phyloP scores from a whole-genome alignment of 1,284 basidiomycete genomes.

The Thelephora terrestris region DNA sequence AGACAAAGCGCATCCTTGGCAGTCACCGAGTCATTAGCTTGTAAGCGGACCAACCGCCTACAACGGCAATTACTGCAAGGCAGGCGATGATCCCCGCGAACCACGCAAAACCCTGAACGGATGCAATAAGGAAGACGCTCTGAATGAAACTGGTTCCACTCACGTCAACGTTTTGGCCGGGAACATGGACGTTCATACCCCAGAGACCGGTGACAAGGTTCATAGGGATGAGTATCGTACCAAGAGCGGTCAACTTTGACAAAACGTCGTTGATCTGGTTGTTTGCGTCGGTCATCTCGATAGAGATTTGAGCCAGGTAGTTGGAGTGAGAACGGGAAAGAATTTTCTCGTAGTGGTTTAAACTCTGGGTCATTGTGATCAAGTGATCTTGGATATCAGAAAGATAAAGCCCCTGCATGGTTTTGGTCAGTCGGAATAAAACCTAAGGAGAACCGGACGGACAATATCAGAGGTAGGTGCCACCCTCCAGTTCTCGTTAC shows the following conservation, averaged over 20 bases:
- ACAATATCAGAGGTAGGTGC: constrained; percentile 98
- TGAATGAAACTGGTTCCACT: constrained; percentile 19
- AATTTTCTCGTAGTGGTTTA: constrained; percentile 99
- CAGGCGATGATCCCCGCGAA: constrained; percentile 78
- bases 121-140: constrained; percentile 5
- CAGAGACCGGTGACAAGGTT: constrained; percentile 88
- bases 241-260: constrained; percentile 95
- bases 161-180: constrained; percentile 60
- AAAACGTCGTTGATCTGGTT: constrained; percentile 99
- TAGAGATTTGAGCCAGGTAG: constrained; percentile 95
- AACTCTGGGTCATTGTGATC: constrained; percentile 99
- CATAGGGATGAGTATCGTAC: constrained; percentile 97
- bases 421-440: neutral
- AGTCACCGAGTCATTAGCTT: constrained; percentile 51
- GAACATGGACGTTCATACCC: constrained; percentile 92
- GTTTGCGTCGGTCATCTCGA: constrained; percentile 99
- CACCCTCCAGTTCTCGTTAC: constrained; percentile 98
- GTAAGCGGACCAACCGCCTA: constrained; percentile 80
- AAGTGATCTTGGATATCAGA: constrained; percentile 97
- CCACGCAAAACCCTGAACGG: constrained; percentile 51
- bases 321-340: constrained; percentile 98
- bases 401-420: constrained; percentile 76
- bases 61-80: constrained; percentile 66
- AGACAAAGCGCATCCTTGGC: too few relatives aligned
- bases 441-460: constrained; percentile 21